These are phyloP conservation scores for Achlya hypogyna DNA, from an alignment of 352 stramenopile genomes.

Conservation along the genomic window DNA sequence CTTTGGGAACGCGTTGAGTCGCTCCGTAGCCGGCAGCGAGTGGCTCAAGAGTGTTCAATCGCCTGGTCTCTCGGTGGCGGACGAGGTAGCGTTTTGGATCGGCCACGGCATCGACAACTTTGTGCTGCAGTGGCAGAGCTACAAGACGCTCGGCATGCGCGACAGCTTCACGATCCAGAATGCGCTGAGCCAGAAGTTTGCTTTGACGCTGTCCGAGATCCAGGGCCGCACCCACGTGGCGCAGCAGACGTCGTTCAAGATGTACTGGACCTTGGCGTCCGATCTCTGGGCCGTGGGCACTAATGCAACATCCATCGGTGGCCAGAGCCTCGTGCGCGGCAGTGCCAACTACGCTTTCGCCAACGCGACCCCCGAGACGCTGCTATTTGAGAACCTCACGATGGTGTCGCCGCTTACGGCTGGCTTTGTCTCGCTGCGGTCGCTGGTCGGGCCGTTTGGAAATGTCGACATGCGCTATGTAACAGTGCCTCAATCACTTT, in stretches of 20 bases:
- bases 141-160: background rate
- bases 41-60: background rate
- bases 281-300: background rate
- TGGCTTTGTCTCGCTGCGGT: background rate
- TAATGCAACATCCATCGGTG: background rate
- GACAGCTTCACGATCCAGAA: background rate
- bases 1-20: background rate
- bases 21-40: background rate
- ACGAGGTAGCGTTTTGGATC: background rate
- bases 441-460: background rate
- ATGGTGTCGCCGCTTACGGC: background rate
- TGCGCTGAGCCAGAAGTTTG: background rate
- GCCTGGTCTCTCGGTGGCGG: background rate
- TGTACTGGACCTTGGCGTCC: background rate
- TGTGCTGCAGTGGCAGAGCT: conserved; percentile 13
- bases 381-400: background rate
- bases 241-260: background rate
- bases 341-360: background rate
- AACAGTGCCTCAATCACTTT: background rate
- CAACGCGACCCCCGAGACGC: background rate
- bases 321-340: background rate
- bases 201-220: background rate
- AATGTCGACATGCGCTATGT: background rate
- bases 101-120: background rate
- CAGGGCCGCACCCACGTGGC: background rate